A percentile compares a stretch with the other conserved stretches of the same genome.
Conservation (phyloP, 805 yeast genomes). For the Pichia nakasei region DNA sequence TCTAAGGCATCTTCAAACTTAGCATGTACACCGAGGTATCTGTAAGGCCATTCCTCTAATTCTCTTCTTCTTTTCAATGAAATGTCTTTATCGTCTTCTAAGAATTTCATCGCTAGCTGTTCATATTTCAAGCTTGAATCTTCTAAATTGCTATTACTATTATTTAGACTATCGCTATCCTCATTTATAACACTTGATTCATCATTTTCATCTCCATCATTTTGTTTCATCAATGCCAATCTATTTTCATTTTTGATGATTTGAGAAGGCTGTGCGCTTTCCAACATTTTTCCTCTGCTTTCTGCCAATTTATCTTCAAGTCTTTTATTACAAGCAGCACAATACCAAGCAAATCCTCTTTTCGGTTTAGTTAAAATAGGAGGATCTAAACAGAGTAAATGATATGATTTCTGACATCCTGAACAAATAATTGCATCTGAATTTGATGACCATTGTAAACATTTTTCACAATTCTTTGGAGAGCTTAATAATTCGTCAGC, state of each 20-base stretch:
- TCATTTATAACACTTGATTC: not conserved
- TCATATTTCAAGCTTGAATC: constrained; percentile 38
- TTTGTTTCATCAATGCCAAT: not conserved
- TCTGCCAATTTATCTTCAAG: constrained; percentile 36
- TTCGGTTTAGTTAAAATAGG: constrained; percentile 74
- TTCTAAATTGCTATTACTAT: constrained; percentile 1
- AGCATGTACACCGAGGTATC: constrained; percentile 72
- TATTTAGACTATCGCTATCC: not conserved
- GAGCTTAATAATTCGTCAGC: constrained; percentile 53
- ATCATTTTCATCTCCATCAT: not conserved
- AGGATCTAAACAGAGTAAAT: constrained; percentile 79
- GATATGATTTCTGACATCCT: constrained; percentile 63
- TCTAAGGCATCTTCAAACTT: constrained; percentile 71
- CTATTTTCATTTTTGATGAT: constrained; percentile 10
- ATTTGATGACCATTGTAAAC: constrained; percentile 79
- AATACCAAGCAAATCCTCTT: constrained; percentile 85
- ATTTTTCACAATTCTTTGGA: constrained; percentile 62
- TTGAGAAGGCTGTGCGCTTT: constrained; percentile 21
- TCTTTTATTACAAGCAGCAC: constrained; percentile 65
- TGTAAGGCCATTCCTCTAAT: constrained; percentile 70
- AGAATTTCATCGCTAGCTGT: constrained; percentile 44
- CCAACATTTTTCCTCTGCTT: constrained; percentile 29
- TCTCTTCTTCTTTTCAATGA: constrained; percentile 41
- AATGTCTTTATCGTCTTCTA: constrained; percentile 35
- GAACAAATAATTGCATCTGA: constrained; percentile 72